Conservation (phyloP, 2,329 filamentous ascomycete species). For the Fusarium tupiense region DNA sequence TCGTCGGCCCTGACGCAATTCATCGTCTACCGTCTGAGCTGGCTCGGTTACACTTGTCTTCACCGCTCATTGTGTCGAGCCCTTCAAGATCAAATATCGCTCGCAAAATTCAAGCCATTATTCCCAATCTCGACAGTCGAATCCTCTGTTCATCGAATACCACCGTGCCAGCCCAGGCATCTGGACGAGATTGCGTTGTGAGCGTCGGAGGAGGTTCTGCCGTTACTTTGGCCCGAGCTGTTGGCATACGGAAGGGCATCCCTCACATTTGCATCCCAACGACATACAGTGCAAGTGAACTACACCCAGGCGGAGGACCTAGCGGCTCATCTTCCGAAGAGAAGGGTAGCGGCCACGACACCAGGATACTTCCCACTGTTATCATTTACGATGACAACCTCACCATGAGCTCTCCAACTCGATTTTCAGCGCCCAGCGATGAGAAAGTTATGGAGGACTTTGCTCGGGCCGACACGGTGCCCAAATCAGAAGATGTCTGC, state of each 20-base stretch:
- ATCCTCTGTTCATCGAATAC: conserved; percentile 49
- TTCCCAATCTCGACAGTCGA: conserved; percentile 47
- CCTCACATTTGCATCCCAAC: conserved; percentile 69
- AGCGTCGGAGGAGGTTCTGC: conserved; percentile 72
- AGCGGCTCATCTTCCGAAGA: background rate
- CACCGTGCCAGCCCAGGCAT: conserved; percentile 31
- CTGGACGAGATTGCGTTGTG: conserved; percentile 64
- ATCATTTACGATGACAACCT: conserved; percentile 53
- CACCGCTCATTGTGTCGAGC: conserved; percentile 51
- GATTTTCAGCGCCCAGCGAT: conserved; percentile 44
- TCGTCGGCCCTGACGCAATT: conserved; percentile 49
- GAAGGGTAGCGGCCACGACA: background rate
- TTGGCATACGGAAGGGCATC: conserved; percentile 61
- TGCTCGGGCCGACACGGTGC: conserved; percentile 7
- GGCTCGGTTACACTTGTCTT: conserved; percentile 43
- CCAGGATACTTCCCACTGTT: conserved; percentile 42
- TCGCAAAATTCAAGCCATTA: conserved; percentile 46
- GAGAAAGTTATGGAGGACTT: conserved; percentile 30
- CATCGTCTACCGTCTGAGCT: conserved; percentile 48
- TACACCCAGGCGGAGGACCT: conserved; percentile 43
- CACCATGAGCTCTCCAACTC: conserved; percentile 41
- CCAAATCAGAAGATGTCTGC: conserved; percentile 41
- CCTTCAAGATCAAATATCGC: conserved; percentile 51
- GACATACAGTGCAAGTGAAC: conserved; percentile 68
- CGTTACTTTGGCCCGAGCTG: conserved; percentile 66